Percentiles rank a stretch among this genome's conserved stretches.
phyloP scores from a whole-genome alignment of 2,329 filamentous ascomycete genomes.

The Paracamarosporium sp. region DNA sequence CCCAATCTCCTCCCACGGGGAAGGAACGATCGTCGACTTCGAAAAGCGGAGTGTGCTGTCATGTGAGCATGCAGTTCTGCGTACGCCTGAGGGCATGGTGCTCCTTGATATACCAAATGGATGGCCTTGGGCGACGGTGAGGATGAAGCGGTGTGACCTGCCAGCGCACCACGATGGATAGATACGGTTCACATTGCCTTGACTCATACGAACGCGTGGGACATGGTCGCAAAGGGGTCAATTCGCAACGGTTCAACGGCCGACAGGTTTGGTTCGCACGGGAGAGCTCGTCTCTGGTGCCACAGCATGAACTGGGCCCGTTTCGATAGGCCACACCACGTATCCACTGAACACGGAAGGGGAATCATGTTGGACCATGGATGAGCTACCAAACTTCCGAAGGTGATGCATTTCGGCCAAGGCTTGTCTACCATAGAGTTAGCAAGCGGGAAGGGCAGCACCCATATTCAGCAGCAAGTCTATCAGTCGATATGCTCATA shows the following conservation, averaged over 20 bases:
- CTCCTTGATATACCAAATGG: neutral
- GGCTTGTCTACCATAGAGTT: neutral
- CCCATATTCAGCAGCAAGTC: neutral
- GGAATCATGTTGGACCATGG: too few relatives aligned
- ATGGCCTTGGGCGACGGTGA: neutral
- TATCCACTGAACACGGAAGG: neutral
- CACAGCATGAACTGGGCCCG: neutral
- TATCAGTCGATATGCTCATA: neutral
- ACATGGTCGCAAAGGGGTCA: neutral
- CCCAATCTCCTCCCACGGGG: neutral
- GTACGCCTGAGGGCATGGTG: neutral
- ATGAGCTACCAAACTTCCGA: too few relatives aligned
- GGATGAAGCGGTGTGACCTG: constrained; percentile 6
- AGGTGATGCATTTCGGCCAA: too few relatives aligned
- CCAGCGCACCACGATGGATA: constrained; percentile 5
- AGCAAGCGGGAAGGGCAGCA: neutral
- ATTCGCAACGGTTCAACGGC: neutral
- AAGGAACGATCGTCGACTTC: neutral
- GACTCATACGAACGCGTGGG: neutral
- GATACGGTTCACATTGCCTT: neutral
- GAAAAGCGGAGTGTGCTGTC: neutral
- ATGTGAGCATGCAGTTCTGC: neutral
- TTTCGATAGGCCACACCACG: neutral
- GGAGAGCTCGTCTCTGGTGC: neutral
- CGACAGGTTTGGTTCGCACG: neutral